Conservation (phyloP, 225 moss, liverwort and hornwort genomes). For the Polytrichum formosum region DNA sequence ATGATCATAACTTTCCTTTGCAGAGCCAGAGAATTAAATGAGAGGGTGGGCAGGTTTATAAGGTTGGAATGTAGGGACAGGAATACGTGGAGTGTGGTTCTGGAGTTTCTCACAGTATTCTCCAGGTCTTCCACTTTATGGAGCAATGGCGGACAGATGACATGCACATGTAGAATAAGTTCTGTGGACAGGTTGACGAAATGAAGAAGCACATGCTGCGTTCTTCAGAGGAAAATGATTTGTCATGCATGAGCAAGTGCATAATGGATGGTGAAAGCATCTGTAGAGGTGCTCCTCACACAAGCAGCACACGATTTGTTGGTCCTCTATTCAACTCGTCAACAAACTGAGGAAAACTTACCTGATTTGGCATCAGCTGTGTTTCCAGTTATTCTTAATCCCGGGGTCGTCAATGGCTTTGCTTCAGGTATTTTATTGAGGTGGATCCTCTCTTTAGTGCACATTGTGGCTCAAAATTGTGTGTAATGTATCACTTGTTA, state of each 20-base stretch:
- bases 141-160: constrained; percentile 9
- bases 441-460: constrained; percentile 25
- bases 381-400: constrained; percentile 8
- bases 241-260: constrained; percentile 10
- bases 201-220: constrained; percentile 15
- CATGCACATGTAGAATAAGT: constrained; percentile 50
- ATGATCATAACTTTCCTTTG: constrained; percentile 31
- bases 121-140: constrained; percentile 12
- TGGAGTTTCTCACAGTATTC: constrained; percentile 11
- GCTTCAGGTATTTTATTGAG: constrained; percentile 36
- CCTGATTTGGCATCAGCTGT: constrained; percentile 13
- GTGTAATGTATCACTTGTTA: constrained; percentile 44
- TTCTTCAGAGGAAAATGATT: constrained; percentile 5
- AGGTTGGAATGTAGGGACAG: constrained; percentile 11
- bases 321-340: constrained; percentile 14
- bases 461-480: constrained; percentile 29
- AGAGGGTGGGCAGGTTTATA: constrained; percentile 12
- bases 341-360: constrained; percentile 13
- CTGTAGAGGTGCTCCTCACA: constrained; percentile 7
- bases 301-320: constrained; percentile 16
- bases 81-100: constrained; percentile 1
- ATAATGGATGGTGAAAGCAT: constrained; percentile 12
- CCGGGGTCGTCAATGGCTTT: constrained; percentile 18
- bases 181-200: constrained; percentile 15
- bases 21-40: constrained; percentile 12